phyloP scores from a whole-genome alignment of 352 stramenopile species.

The Phytophthora melonis region DNA sequence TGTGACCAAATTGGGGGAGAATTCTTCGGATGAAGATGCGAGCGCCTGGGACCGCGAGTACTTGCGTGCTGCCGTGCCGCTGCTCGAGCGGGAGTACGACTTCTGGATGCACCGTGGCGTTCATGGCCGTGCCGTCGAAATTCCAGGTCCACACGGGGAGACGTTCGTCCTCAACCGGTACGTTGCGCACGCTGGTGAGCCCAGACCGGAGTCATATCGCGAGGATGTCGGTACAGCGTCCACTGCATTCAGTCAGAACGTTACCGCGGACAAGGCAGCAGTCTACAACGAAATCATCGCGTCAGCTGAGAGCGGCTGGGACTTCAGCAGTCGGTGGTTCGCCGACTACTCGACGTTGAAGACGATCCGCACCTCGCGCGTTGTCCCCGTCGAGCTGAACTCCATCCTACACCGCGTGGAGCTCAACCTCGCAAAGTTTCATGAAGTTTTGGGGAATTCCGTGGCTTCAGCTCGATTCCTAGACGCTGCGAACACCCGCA shows the following conservation, averaged over 20 bases:
- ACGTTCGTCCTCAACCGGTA: constrained; percentile 80
- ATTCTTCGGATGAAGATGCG: constrained; percentile 30
- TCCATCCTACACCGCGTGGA: constrained; percentile 82
- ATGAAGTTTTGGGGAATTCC: constrained; percentile 50
- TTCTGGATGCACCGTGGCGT: constrained; percentile 85
- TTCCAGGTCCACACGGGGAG: constrained; percentile 27
- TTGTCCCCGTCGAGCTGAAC: constrained; percentile 91
- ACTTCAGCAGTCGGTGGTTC: constrained; percentile 91
- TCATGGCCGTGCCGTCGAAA: constrained; percentile 60
- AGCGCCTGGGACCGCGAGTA: constrained; percentile 57
- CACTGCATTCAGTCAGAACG: neutral
- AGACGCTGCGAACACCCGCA: constrained; percentile 36
- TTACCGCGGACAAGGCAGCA: constrained; percentile 25
- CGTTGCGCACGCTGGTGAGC: constrained; percentile 60
- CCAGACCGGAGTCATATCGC: constrained; percentile 87
- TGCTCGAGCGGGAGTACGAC: constrained; percentile 79
- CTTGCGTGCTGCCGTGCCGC: constrained; percentile 51
- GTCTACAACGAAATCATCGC: constrained; percentile 86
- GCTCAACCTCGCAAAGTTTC: constrained; percentile 70
- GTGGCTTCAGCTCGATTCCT: constrained; percentile 39
- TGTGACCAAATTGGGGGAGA: constrained; percentile 36
- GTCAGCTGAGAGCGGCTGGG: constrained; percentile 88
- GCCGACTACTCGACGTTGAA: constrained; percentile 43
- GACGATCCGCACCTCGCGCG: constrained; percentile 63
- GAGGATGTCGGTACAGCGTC: constrained; percentile 68